These are phyloP conservation scores for Aspergillus sclerotiicarbonarius DNA, from an alignment of 495 filamentous ascomycete species.

Conservation along the genomic window DNA sequence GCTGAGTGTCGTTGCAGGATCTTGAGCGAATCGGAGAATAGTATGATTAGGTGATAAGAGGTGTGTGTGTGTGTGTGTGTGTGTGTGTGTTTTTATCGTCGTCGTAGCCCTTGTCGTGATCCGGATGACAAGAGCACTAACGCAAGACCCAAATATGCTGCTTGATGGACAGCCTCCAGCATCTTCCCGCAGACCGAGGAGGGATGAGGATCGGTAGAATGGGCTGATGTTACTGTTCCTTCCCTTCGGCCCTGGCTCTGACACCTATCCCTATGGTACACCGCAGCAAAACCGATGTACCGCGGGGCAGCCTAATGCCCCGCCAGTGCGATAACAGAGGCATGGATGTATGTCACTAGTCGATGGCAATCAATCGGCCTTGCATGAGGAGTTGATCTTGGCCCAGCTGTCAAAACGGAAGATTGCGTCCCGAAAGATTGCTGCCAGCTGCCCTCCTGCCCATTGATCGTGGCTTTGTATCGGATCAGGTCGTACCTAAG, in stretches of 20 bases:
- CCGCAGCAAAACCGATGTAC: constrained; percentile 5
- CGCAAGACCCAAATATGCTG: neutral
- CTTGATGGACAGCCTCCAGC: neutral
- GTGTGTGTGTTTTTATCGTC: too few relatives aligned
- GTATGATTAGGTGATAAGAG: constrained; percentile 11
- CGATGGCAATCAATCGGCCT: constrained; percentile 16
- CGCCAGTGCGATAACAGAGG: constrained; percentile 8
- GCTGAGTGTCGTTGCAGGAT: constrained; percentile 4
- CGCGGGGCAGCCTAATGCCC: constrained; percentile 15
- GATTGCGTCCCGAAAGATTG: constrained; percentile 14
- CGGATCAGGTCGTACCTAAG: constrained; percentile 9
- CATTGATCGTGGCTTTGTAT: constrained; percentile 15
- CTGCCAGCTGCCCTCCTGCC: constrained; percentile 9
- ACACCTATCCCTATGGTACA: neutral
- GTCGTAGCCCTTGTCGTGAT: neutral
- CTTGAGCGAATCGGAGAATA: constrained; percentile 17
- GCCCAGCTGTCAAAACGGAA: constrained; percentile 11
- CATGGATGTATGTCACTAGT: neutral
- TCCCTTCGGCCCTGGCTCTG: neutral
- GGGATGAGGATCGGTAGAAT: neutral
- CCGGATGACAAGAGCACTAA: neutral
- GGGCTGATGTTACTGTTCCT: constrained; percentile 5
- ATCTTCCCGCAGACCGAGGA: neutral
- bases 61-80: too few relatives aligned
- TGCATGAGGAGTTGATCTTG: constrained; percentile 15